Base-by-base conservation (phyloP, 2,329 filamentous ascomycete genomes). In the Clonostachys rhizophaga region DNA sequence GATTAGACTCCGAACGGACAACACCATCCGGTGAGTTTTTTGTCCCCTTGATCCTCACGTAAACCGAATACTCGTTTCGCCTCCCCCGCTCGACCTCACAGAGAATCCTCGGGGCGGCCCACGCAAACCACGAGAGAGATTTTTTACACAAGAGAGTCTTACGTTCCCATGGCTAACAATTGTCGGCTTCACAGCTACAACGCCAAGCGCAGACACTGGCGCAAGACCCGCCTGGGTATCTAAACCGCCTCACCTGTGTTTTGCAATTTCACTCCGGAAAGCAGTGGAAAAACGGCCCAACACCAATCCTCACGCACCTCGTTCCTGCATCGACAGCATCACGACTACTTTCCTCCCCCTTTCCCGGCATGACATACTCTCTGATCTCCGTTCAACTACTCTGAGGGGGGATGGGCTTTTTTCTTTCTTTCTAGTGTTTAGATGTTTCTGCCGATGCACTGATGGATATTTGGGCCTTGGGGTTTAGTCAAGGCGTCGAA, bases 161-260 rank as follows among this genome's bases (percentile, higher is more conserved):
- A 43, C 5, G n/a, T 33, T 43, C 24, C 13, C 34, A n/a, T 35
- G 11, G 17, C 24, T 30, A 30, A 30, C 24, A 30, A 30, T 30
- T 30, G 24, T 30, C 9, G 24, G 9, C 49, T 45, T 17, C 42
- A 63, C 71, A 99, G 94, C 81, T 99, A 99, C 87, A 99, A 99
- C 83, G 91, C 94, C 68, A 99, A 99, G 89, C 83, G 94, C 77
- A 89, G 94, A 79, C 94, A 99, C 76, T 99, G 94, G 94, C 90
- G 94, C 82, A 99, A 99, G 92, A 97, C 94, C 72, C 88, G 91
- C 72, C 90, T 99, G 78, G 91, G 91, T 71, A 95, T 99, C 82
- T 99, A 94, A 82, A 83, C 75, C 72, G 74, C 62, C 63, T 57
- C 64, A 59, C 58, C 56, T 55, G 56, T 39, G 14, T 18, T 39